Evolutionary conservation across 306 rosid species (phyloP).

Genomic region (Vigna hirtella): DNA sequence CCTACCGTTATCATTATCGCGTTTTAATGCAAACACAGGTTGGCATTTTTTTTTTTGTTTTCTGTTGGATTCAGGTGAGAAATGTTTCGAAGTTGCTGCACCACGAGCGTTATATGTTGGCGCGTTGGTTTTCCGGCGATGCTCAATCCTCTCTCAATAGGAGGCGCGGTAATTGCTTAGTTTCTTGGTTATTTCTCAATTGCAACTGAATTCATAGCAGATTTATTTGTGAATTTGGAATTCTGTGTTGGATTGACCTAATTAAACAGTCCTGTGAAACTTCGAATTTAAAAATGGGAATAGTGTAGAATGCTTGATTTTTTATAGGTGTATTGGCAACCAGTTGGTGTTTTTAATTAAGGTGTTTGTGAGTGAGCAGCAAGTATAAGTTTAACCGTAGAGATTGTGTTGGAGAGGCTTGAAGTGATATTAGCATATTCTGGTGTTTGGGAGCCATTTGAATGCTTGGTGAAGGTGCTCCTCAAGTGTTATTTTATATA

Average conservation of each 20-base stretch:
- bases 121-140: constrained; percentile 71
- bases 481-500: constrained; percentile 24
- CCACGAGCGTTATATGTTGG: constrained; percentile 61
- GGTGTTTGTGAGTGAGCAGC: background rate
- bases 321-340: background rate
- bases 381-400: background rate
- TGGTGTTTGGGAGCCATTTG: constrained; percentile 16
- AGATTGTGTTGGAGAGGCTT: constrained; percentile 22
- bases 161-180: constrained; percentile 56
- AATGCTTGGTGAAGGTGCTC: constrained; percentile 29
- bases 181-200: background rate
- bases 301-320: constrained; percentile 8
- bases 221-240: background rate
- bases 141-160: constrained; percentile 65
- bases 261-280: background rate
- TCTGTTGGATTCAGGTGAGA: constrained; percentile 60
- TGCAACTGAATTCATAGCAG: background rate
- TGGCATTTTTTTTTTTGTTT: background rate
- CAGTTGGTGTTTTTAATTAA: background rate
- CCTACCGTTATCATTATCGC: background rate
- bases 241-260: constrained; percentile 23
- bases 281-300: constrained; percentile 8
- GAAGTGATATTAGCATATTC: background rate
- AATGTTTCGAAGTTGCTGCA: constrained; percentile 68
- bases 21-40: background rate